These are phyloP conservation scores for Fraxinus ornus DNA, from an alignment of 305 asterid genomes.

Conservation along the genomic window DNA sequence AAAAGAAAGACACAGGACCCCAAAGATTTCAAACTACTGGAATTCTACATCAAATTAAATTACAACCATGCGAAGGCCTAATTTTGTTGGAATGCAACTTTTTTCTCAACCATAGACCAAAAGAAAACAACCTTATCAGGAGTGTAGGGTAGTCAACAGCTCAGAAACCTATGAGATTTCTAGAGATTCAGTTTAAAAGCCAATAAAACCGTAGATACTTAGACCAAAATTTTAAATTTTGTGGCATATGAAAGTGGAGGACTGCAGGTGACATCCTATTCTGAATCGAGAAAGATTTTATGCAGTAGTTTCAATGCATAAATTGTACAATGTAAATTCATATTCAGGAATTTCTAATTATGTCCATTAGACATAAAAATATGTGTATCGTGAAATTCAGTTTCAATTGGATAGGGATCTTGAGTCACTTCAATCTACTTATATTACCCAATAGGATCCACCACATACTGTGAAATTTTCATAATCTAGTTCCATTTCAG, in stretches of 20 bases:
- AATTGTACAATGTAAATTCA: background rate
- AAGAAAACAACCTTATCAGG: background rate
- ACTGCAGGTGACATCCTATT: background rate
- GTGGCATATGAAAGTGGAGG: background rate
- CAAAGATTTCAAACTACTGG: background rate
- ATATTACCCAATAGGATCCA: background rate
- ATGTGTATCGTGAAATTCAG: background rate
- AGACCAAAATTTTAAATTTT: background rate
- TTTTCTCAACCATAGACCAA: background rate
- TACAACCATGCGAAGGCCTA: background rate
- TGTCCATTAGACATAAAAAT: background rate
- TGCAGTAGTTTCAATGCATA: background rate
- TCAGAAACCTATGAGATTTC: background rate
- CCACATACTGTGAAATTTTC: background rate
- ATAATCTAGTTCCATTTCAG: background rate
- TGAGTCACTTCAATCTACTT: background rate
- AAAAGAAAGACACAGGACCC: background rate
- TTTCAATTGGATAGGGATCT: background rate
- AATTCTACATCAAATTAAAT: background rate
- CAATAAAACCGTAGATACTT: background rate
- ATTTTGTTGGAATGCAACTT: background rate
- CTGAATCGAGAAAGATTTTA: background rate
- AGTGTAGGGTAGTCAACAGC: background rate
- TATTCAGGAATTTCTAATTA: background rate
- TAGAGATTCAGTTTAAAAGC: background rate